Evolutionary conservation across 1,284 basidiomycete genomes (phyloP), one percentile per base, ranked within the genome.

Genomic region (Mycosarcoma mackinlayi): DNA sequence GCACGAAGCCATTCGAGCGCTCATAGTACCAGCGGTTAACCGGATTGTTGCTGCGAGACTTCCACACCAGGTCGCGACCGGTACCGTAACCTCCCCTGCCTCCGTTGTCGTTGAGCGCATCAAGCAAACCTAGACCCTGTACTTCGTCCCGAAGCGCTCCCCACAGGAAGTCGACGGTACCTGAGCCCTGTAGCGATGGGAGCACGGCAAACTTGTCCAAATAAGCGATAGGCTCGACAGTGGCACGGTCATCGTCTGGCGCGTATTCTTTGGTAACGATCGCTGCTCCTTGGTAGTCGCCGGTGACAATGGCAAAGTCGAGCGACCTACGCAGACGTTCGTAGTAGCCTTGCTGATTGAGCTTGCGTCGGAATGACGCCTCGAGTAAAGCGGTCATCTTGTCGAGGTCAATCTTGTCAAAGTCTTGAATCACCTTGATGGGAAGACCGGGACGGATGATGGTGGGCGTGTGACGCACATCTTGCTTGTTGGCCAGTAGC

Each of bases 1-100:
- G 87, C 33, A 94, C 75, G 83, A 97, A 95, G 9, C 96, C 96
- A 41, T 91, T 92, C 79, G 90, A 91, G 31, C 96, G 89, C 83
- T 99, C 96, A 77, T 93, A 97, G 85, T 99, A 99, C 96, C 96
- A 99, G 84, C 94, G 95, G 84, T 99, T 99, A 54, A 98, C 90
- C 0, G 94, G 94, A 83, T 99, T 99, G 84, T 95, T 88, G 10
- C 89, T 87, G 54, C 96, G 88, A 77, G 89, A 91, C 63, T 96
- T 89, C 95, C 95, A 99, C 27, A 98, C 93, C 56, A 99, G 87
- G 83, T 98, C 95, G 38, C 89, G 86, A n/a, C 94, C 94, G 78
- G 90, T 87, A 27, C 95, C 96, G 63, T 89, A 87, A 37, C 95
- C 96, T 10, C 94, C 94, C 11, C 58, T 51, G 4, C 95, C 95